These are phyloP conservation scores for Yarrowia porcina DNA, from an alignment of 805 yeast species.

Conservation along the genomic window DNA sequence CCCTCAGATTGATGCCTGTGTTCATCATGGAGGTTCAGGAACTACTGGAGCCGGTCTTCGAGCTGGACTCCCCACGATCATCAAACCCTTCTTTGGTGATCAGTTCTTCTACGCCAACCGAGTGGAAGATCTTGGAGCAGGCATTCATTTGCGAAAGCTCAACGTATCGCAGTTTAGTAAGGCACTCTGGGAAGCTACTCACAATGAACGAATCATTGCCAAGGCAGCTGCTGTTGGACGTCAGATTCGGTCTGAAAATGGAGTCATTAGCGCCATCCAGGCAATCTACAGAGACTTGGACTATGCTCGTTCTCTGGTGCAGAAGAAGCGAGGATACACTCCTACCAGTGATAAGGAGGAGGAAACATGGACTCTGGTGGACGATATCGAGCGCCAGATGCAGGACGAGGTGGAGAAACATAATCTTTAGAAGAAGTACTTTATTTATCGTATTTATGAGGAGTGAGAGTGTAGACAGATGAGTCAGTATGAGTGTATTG, in stretches of 20 bases:
- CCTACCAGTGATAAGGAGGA: constrained; percentile 15
- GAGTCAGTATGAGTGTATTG: too few species aligned
- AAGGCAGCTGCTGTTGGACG: constrained; percentile 64
- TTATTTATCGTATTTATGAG: constrained; percentile 2
- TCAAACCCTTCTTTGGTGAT: constrained; percentile 95
- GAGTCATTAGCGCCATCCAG: constrained; percentile 73
- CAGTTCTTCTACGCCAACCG: constrained; percentile 88
- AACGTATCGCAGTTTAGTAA: constrained; percentile 59
- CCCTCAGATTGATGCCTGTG: constrained; percentile 85
- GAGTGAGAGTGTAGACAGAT: neutral
- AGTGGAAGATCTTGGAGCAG: constrained; percentile 86
- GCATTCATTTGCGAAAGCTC: constrained; percentile 65
- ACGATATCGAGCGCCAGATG: constrained; percentile 23
- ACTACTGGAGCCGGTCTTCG: constrained; percentile 89
- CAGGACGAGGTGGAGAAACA: constrained; percentile 21
- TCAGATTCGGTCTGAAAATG: constrained; percentile 68
- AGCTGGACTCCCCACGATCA: constrained; percentile 82
- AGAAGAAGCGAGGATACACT: constrained; percentile 24
- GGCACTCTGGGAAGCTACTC: constrained; percentile 67
- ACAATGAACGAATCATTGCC: constrained; percentile 61
- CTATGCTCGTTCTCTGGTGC: constrained; percentile 57
- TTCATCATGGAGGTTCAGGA: constrained; percentile 97
- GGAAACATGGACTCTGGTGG: constrained; percentile 21
- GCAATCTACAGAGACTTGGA: constrained; percentile 75
- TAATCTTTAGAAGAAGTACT: neutral